Conservation (phyloP, 2,329 filamentous ascomycete genomes). For the Colletotrichum limetticola region DNA sequence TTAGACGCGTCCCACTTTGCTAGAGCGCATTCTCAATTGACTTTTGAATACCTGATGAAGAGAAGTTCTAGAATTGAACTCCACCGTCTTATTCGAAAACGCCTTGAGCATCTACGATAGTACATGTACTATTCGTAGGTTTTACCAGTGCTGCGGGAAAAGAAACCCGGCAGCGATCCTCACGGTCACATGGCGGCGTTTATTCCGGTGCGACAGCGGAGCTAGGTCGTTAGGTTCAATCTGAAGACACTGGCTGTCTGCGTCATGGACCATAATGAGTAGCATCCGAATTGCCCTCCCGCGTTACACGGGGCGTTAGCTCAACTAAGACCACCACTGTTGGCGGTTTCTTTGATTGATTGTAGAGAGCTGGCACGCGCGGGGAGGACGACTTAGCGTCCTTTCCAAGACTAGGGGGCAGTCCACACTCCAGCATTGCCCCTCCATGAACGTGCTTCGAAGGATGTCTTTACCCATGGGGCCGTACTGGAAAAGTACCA, state of each 20-base stretch:
- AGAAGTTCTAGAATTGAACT: too few species aligned
- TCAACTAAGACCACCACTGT: neutral
- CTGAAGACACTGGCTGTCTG: neutral
- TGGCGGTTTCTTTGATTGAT: neutral
- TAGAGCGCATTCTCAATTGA: neutral
- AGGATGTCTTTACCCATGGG: neutral
- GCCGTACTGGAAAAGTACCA: neutral
- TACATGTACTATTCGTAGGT: too few species aligned
- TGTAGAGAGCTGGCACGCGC: neutral
- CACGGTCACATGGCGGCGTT: neutral
- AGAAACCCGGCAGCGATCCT: neutral
- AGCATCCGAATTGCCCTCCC: neutral
- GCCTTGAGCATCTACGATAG: too few species aligned
- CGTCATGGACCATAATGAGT: neutral
- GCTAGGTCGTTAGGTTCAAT: neutral
- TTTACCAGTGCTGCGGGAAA: neutral
- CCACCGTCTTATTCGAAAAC: too few species aligned
- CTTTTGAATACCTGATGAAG: neutral
- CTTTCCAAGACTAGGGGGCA: neutral
- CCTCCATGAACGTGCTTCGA: neutral
- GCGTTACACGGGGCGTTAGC: neutral
- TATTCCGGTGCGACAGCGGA: neutral
- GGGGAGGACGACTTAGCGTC: neutral
- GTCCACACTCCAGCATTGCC: neutral
- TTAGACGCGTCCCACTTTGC: slow-evolving; percentile 27